Evolutionary conservation across 1,284 basidiomycete species (phyloP), one percentile per base, ranked within the genome.

Genomic region (Hypsizygus ulmarius): DNA sequence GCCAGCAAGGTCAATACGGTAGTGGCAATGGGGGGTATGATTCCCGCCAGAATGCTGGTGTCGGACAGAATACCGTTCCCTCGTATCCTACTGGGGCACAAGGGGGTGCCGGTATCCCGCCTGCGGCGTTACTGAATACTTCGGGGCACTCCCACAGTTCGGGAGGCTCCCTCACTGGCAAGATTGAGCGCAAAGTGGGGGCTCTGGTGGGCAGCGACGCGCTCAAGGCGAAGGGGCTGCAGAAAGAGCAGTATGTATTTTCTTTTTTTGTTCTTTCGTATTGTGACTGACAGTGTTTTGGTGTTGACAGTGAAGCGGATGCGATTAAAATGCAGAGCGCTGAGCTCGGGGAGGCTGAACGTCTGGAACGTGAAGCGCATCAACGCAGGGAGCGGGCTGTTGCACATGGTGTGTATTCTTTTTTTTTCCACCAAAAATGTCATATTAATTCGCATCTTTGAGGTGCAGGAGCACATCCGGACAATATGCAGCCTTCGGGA

Each of bases 301-400:
- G 7, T 25, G 3, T 25, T n/a, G n/a, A 38, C 40, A 72, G 72
- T 39, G 77, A 78, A 64, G 78, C 78, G 0, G 64, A 70, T 16
- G 64, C 70, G 0, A 56, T 73, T 43, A 75, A 75, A 51, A 54
- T 67, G 12, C 78, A 80, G 61, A 69, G 72, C 28, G 56, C 63
- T 3, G 79, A 80, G 55, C 63, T 81, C 15, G 65, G 68, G n/a
- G 75, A 78, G 58, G 78, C 78, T 18, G 77, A 81, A 59, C 69
- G 74, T 15, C 66, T 80, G 9, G 78, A 81, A 62, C 64, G 63
- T 1, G 76, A 78, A 58, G 78, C 78, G 7, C 39, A 68, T 35
- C 58, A 71, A 59, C 70, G 72, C 30, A 71, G 78, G 16, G 74
- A 80, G 53, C 71, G 77, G 4, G 78, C 78, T 4, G 76, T 79